Conservation (phyloP, 257 asterid species). For the Schizonepeta tenuifolia region DNA sequence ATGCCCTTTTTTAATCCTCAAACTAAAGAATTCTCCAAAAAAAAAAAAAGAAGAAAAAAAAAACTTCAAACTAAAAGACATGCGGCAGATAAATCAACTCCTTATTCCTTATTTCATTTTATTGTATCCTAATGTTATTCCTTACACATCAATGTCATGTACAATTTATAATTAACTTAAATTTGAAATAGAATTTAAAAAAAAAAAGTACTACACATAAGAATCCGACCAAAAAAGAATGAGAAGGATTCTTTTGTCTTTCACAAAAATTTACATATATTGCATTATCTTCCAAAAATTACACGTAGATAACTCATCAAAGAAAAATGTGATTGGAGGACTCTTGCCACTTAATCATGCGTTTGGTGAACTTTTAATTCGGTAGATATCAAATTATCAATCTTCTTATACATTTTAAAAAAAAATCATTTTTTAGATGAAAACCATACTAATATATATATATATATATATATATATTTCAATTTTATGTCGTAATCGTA, state of each 20-base stretch:
- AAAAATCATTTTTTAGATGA: no score
- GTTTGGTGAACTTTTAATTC: slow-evolving; percentile 20
- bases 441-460: no score
- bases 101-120: not conserved
- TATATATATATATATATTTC: not conserved
- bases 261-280: not conserved
- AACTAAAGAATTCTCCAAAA: no score
- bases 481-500: slow-evolving; percentile 8
- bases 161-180: no score
- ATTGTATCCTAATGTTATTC: not conserved
- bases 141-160: not conserved
- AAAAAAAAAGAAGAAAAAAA: no score
- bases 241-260: slow-evolving; percentile 24
- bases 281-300: slow-evolving; percentile 27
- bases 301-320: slow-evolving; percentile 17
- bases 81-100: not conserved
- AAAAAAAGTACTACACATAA: not conserved
- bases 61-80: not conserved
- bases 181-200: not conserved
- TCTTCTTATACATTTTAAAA: slow-evolving; percentile 1
- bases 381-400: slow-evolving; percentile 10
- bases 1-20: no score
- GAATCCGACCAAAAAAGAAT: not conserved
- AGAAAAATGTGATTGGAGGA: slow-evolving; percentile 6
- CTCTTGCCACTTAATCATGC: slow-evolving; percentile 18